Percentiles rank a stretch among this genome's conserved stretches.
Evolutionary conservation across 768 basidiomycete species (phyloP).

Genomic region (Termitomyces sp.): DNA sequence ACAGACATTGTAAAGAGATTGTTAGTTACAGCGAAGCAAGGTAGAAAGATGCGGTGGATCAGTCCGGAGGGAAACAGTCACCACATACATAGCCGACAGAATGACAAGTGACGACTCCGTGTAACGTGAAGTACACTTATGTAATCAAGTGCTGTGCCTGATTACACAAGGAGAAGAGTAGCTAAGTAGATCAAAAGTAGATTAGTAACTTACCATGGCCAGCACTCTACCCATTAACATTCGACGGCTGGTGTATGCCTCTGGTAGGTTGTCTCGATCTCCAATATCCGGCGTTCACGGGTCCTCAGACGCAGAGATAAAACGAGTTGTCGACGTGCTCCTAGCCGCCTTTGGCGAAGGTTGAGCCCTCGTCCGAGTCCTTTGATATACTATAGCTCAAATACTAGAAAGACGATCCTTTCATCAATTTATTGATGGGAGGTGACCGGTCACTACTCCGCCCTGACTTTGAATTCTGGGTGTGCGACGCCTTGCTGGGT

Average conservation of each 20-base stretch:
- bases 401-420: slow-evolving; percentile 14
- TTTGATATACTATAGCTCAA: background rate
- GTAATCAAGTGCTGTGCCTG: too few species aligned
- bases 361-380: too few species aligned
- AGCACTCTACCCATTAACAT: background rate
- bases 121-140: background rate
- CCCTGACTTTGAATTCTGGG: slow-evolving; percentile 12
- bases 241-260: slow-evolving; percentile 6
- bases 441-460: slow-evolving; percentile 15
- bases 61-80: background rate
- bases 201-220: background rate
- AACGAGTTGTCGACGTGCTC: slow-evolving; percentile 6
- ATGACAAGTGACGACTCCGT: background rate
- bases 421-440: slow-evolving; percentile 13
- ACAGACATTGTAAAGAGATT: slow-evolving; percentile 21
- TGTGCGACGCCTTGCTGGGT: slow-evolving; percentile 19
- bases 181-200: background rate
- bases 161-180: too few species aligned
- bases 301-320: slow-evolving; percentile 8
- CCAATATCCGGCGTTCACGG: background rate
- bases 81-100: background rate
- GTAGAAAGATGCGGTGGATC: background rate
- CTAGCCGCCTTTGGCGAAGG: background rate
- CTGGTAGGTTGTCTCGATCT: background rate
- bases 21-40: background rate